phyloP scores from a whole-genome alignment of 352 stramenopile species.

The Pythium chondricola region DNA sequence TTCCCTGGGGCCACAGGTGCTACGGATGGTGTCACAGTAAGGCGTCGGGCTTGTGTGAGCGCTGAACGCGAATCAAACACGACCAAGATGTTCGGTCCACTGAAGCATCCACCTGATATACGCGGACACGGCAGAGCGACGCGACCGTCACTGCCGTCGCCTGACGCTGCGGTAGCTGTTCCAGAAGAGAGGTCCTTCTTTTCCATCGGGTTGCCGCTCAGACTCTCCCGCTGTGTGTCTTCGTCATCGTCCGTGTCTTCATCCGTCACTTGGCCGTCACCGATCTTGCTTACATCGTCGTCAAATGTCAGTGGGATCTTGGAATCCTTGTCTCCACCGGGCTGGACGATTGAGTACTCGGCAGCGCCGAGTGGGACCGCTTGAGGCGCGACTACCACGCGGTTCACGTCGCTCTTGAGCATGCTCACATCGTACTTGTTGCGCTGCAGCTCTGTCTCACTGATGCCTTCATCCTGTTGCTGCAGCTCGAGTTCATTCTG shows the following conservation, averaged over 20 bases:
- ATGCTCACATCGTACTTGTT: conserved; percentile 65
- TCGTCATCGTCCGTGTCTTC: conserved; percentile 18
- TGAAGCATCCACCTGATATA: conserved; percentile 76
- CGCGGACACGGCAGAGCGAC: conserved; percentile 57
- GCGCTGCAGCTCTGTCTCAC: conserved; percentile 27
- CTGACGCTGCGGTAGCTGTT: background rate
- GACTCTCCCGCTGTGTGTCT: conserved; percentile 2
- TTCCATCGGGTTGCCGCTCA: no score
- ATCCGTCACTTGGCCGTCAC: conserved; percentile 22
- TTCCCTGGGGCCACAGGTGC: conserved; percentile 50
- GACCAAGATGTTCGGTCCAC: conserved; percentile 77
- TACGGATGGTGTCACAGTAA: conserved; percentile 28
- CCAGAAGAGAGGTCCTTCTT: no score
- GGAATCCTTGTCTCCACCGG: conserved; percentile 35
- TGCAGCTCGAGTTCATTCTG: no score
- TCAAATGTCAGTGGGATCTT: conserved; percentile 54
- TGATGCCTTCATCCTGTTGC: no score
- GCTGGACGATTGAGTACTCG: conserved; percentile 38
- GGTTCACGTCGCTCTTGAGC: conserved; percentile 72
- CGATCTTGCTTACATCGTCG: conserved; percentile 58
- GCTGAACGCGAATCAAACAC: conserved; percentile 80
- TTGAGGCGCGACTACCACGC: conserved; percentile 55
- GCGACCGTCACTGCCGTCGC: background rate
- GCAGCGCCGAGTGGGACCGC: conserved; percentile 47
- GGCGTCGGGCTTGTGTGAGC: conserved; percentile 61